A percentile compares a stretch with the other conserved stretches of the same genome.
Evolutionary conservation across 2,329 filamentous ascomycete genomes (phyloP).

Genomic region (Penicillium sp.): DNA sequence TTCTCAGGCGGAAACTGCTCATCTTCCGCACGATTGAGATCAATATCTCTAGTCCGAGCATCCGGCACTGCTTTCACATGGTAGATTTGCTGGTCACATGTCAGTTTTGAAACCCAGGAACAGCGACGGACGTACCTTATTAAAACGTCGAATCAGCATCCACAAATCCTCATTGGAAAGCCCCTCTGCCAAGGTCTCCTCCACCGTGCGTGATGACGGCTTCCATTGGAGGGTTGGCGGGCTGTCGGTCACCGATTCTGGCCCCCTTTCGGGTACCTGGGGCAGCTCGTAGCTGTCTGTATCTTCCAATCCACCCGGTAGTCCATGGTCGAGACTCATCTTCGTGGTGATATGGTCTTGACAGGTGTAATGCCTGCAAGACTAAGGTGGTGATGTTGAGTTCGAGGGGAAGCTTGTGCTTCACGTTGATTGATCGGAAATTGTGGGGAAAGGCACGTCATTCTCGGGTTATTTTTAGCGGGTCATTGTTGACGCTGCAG

Average conservation of each 20-base stretch:
- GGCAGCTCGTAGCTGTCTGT: constrained; percentile 1
- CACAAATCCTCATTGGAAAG: constrained; percentile 69
- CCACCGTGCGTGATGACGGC: constrained; percentile 13
- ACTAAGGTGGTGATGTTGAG: background rate
- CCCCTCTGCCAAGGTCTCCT: constrained; percentile 57
- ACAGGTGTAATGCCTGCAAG: background rate
- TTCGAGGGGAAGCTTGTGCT: background rate
- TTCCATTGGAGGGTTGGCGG: constrained; percentile 19
- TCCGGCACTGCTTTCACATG: constrained; percentile 64
- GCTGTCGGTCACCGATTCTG: constrained; percentile 6
- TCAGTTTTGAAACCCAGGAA: constrained; percentile 4
- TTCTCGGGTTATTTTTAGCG: background rate
- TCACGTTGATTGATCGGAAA: background rate
- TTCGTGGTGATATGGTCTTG: background rate
- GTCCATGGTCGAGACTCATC: constrained; percentile 5
- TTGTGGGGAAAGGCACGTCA: constrained; percentile 1
- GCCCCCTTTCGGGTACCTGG: background rate
- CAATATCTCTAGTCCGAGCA: constrained; percentile 61
- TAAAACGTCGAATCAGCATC: constrained; percentile 67
- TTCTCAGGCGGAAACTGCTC: constrained; percentile 84
- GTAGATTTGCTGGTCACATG: constrained; percentile 56
- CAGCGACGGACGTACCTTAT: constrained; percentile 53
- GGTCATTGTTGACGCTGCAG: background rate
- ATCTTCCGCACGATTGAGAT: constrained; percentile 74
- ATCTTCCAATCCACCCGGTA: background rate